Evolutionary conservation across 305 asterid genomes (phyloP), one percentile per base, ranked within the genome.

Genomic region (Striga hermonthica): DNA sequence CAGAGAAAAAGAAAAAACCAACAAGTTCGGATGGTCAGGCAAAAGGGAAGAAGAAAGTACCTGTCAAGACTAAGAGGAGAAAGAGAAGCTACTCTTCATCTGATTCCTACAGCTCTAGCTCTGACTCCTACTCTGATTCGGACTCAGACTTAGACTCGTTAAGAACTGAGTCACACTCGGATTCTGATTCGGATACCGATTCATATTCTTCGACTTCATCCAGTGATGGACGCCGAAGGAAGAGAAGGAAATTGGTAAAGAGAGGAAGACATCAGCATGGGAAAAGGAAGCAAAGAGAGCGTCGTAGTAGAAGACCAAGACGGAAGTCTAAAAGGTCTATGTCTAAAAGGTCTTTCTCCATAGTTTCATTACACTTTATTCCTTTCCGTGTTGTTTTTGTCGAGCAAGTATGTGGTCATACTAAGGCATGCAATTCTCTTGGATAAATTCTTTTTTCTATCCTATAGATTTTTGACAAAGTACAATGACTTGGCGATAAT

Each of bases 41-140:
- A 61, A 83, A 79, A 75, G 71, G 82, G 57, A 92, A 83, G 68
- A 68, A 74, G 57, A 86, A 79, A 73, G 59, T 70, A 62, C 69
- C 80, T 44, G 57, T 52, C 54, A 84, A 79, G 73, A 89, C 70
- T 65, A 74, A 64, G 67, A 79, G 82, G 81, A 82, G 81, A 78
- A 83, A 81, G 84, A 88, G 89, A 73, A 83, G 84, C 75, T 79
- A 86, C 76, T 83, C 96, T 75, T 83, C 97, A 69, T 89, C 98
- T 60, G 93, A 84, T 68, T 89, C 98, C 58, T 74, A 74, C 73
- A 81, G 94, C 82, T 89, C 95, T 28, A 91, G 75, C 12, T 65
- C 90, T 40, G 89, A 81, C 64, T 72, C 91, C 15, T 86, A 83
- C 60, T 85, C 96, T 9, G 91, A 83, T 73, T 82, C 90, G 0